phyloP scores from a whole-genome alignment of 306 rosid species.

The Prunus armeniaca region DNA sequence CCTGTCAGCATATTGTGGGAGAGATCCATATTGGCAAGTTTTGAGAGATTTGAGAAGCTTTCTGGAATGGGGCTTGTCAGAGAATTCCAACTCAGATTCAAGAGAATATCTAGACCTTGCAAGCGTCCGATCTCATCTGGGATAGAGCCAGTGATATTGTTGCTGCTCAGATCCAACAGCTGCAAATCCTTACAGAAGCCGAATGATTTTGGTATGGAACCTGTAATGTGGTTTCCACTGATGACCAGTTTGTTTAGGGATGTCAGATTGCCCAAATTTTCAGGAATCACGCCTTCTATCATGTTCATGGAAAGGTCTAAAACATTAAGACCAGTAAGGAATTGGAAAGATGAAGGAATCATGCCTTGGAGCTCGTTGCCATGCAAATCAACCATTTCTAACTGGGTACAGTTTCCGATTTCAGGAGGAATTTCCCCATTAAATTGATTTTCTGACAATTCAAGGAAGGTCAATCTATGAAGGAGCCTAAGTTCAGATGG shows the following conservation, averaged over 20 bases:
- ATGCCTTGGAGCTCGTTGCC: constrained; percentile 65
- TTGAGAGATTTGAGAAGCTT: constrained; percentile 81
- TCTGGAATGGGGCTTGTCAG: constrained; percentile 72
- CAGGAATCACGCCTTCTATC: constrained; percentile 63
- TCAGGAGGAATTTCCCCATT: constrained; percentile 63
- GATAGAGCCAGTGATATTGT: constrained; percentile 60
- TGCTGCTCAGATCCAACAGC: constrained; percentile 79
- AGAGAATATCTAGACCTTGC: constrained; percentile 77
- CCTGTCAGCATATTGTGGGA: constrained; percentile 82
- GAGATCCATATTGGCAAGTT: constrained; percentile 77
- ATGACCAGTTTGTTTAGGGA: constrained; percentile 67
- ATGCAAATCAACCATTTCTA: constrained; percentile 92
- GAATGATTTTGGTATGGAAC: constrained; percentile 64
- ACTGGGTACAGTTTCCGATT: constrained; percentile 71
- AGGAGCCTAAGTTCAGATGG: constrained; percentile 72
- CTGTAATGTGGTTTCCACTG: constrained; percentile 59
- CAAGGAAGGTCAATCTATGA: constrained; percentile 66
- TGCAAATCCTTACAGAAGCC: constrained; percentile 78
- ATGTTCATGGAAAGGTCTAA: constrained; percentile 78
- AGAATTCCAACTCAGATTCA: constrained; percentile 84
- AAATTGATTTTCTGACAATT: constrained; percentile 68
- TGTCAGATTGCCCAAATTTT: constrained; percentile 54
- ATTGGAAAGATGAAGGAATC: constrained; percentile 66
- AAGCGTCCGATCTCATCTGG: constrained; percentile 72
- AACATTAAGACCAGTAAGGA: constrained; percentile 59